Evolutionary conservation across 345 rosid species (phyloP).

Genomic region (Linum usitatissimum): DNA sequence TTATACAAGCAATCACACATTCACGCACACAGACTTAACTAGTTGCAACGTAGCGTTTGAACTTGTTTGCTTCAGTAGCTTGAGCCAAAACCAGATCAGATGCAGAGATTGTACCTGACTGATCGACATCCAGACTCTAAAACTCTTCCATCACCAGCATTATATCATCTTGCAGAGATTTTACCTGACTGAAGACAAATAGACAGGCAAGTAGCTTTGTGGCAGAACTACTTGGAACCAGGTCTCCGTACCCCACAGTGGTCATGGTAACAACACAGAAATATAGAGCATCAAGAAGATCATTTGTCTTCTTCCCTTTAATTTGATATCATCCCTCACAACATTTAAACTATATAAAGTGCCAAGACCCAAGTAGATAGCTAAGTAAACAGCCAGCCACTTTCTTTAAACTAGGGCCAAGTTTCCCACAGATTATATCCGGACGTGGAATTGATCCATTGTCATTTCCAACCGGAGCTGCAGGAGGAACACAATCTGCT

Average conservation of each 20-base stretch:
- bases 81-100: slow-evolving; percentile 35
- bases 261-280: slow-evolving; percentile 87
- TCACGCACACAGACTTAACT: background rate
- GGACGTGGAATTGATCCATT: slow-evolving; percentile 19
- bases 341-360: slow-evolving; percentile 36
- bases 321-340: slow-evolving; percentile 38
- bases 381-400: slow-evolving; percentile 36
- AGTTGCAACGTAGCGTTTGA: background rate
- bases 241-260: slow-evolving; percentile 92
- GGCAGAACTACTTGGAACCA: slow-evolving; percentile 47
- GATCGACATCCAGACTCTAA: slow-evolving; percentile 59
- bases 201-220: slow-evolving; percentile 60
- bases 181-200: slow-evolving; percentile 75
- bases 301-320: slow-evolving; percentile 59
- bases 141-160: slow-evolving; percentile 50
- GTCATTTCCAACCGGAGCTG: slow-evolving; percentile 16
- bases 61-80: slow-evolving; percentile 12
- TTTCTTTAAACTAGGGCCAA: slow-evolving; percentile 34
- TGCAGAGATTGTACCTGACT: slow-evolving; percentile 34
- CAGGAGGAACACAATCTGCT: slow-evolving; percentile 24
- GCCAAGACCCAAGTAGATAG: slow-evolving; percentile 43
- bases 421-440: slow-evolving; percentile 26
- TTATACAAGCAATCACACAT: background rate
- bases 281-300: slow-evolving; percentile 55
- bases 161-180: slow-evolving; percentile 67